Conservation (phyloP, 768 basidiomycete genomes). For the Lactarius tabidus region DNA sequence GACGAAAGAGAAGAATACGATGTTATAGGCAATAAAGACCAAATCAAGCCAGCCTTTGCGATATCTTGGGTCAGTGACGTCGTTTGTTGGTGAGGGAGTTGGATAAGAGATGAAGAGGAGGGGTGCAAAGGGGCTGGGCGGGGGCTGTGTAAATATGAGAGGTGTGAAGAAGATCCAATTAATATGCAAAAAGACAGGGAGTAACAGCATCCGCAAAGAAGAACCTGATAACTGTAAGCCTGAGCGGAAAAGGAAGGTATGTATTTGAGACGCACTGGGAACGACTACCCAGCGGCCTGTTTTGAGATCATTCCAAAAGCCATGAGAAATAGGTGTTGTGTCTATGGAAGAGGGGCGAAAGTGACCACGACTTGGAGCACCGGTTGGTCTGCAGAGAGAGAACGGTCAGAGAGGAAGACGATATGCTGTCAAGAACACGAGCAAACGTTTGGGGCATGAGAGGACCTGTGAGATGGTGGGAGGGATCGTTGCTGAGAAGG, state of each 20-base stretch:
- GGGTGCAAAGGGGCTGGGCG: constrained; percentile 68
- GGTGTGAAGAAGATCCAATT: constrained; percentile 59
- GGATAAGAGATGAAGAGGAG: constrained; percentile 69
- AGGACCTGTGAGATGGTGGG: constrained; percentile 58
- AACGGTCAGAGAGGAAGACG: not conserved
- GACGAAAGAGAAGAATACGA: constrained; percentile 86
- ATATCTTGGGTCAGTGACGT: constrained; percentile 51
- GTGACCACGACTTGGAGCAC: not conserved
- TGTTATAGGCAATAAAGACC: constrained; percentile 73
- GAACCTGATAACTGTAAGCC: constrained; percentile 40
- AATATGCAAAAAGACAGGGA: constrained; percentile 56
- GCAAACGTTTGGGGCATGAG: constrained; percentile 63
- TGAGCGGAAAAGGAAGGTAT: not conserved
- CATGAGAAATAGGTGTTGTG: constrained; percentile 29
- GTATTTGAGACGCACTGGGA: constrained; percentile 48
- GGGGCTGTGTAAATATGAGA: constrained; percentile 42
- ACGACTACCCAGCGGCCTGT: constrained; percentile 67
- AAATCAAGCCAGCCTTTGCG: constrained; percentile 73
- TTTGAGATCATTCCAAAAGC: constrained; percentile 50
- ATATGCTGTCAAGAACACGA: not conserved
- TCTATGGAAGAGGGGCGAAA: not conserved
- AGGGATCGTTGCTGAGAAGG: constrained; percentile 48
- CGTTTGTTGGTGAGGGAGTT: constrained; percentile 47
- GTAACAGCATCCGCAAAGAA: constrained; percentile 61
- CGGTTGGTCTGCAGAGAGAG: constrained; percentile 7